These are phyloP conservation scores for Syncephalastrum contaminatum DNA, from an alignment of 371 early-diverging fungal species.

Conservation along the genomic window DNA sequence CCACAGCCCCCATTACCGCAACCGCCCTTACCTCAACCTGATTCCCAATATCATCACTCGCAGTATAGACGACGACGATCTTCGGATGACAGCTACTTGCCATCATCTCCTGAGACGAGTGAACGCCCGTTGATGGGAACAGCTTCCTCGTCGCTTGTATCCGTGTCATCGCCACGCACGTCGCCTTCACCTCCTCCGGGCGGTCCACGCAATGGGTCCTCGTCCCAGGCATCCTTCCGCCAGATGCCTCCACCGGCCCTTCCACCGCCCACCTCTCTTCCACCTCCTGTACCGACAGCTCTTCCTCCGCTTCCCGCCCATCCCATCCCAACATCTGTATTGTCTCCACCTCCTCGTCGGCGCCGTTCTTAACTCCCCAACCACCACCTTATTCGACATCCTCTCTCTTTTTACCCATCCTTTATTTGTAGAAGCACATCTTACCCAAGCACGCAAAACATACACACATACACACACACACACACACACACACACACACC, in stretches of 20 bases:
- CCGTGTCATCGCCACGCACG: slow-evolving; percentile 6
- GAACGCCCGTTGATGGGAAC: slow-evolving; percentile 37
- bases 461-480: too few relatives aligned
- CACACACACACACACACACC: too few relatives aligned
- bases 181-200: slow-evolving; percentile 4
- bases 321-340: background rate
- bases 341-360: slow-evolving; percentile 2
- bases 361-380: background rate
- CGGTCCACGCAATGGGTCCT: slow-evolving; percentile 5
- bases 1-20: too few relatives aligned
- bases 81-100: slow-evolving; percentile 30
- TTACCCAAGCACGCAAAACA: too few relatives aligned
- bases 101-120: slow-evolving; percentile 37
- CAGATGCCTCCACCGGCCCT: slow-evolving; percentile 17
- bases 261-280: slow-evolving; percentile 29
- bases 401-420: slow-evolving; percentile 1
- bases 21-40: too few relatives aligned
- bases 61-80: slow-evolving; percentile 16
- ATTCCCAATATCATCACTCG: slow-evolving; percentile 5
- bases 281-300: slow-evolving; percentile 26
- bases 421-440: background rate
- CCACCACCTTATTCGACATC: background rate
- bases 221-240: slow-evolving; percentile 21
- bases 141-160: slow-evolving; percentile 22
- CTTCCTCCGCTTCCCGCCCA: slow-evolving; percentile 23